phyloP scores from a whole-genome alignment of 2,329 filamentous ascomycete genomes.

The Chrysoporthe austroafricana region DNA sequence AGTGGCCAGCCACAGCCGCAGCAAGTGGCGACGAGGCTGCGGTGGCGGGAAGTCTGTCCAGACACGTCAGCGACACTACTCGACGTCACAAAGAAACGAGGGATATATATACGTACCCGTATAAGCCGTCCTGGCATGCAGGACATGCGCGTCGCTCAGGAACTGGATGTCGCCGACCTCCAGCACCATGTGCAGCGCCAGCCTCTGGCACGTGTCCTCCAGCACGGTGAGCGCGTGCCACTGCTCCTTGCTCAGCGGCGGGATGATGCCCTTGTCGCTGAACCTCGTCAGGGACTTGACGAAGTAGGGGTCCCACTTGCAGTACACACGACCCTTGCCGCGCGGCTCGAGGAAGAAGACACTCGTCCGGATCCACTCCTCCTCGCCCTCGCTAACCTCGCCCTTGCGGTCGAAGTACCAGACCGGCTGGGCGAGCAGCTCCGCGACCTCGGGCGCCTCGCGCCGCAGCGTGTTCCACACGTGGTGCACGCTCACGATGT shows the following conservation, averaged over 20 bases:
- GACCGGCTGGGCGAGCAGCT: slow-evolving; percentile 73
- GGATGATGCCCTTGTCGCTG: slow-evolving; percentile 66
- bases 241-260: slow-evolving; percentile 71
- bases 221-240: slow-evolving; percentile 68
- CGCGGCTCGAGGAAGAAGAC: slow-evolving; percentile 79
- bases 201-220: slow-evolving; percentile 74
- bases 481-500: slow-evolving; percentile 76
- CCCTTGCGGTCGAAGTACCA: slow-evolving; percentile 96
- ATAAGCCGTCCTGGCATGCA: slow-evolving; percentile 83
- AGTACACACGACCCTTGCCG: slow-evolving; percentile 69
- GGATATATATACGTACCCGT: slow-evolving; percentile 52
- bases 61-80: slow-evolving; percentile 30
- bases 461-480: slow-evolving; percentile 81
- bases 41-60: slow-evolving; percentile 60
- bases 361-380: slow-evolving; percentile 72
- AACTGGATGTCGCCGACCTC: slow-evolving; percentile 91
- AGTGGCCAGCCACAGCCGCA: slow-evolving; percentile 83
- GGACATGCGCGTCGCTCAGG: slow-evolving; percentile 75
- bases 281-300: slow-evolving; percentile 76
- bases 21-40: slow-evolving; percentile 73
- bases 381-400: slow-evolving; percentile 73
- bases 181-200: slow-evolving; percentile 82
- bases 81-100: neutral
- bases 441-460: slow-evolving; percentile 77
- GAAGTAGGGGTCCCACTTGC: slow-evolving; percentile 92